Percentiles rank a stretch among this genome's conserved stretches.
Conservation (phyloP, 768 basidiomycete genomes). For the Serendipita sp. region DNA sequence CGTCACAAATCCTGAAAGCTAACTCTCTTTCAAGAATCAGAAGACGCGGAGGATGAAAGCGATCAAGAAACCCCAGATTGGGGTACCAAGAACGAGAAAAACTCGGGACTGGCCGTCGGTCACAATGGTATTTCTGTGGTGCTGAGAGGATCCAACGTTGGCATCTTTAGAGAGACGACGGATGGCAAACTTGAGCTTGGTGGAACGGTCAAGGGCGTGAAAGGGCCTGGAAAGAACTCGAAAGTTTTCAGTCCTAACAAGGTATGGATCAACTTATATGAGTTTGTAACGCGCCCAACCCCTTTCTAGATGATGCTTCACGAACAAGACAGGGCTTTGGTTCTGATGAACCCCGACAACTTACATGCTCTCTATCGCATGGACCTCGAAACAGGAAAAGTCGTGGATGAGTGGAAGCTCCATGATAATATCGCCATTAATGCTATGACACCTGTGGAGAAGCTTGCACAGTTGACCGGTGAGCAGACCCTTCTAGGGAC, state of each 20-base stretch:
- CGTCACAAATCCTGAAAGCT: too few species aligned
- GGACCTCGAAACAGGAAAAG: slow-evolving; percentile 88
- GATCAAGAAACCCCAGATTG: slow-evolving; percentile 22
- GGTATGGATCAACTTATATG: slow-evolving; percentile 28
- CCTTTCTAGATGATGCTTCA: slow-evolving; percentile 75
- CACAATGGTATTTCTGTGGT: slow-evolving; percentile 79
- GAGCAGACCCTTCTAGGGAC: slow-evolving; percentile 88
- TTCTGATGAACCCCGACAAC: slow-evolving; percentile 71
- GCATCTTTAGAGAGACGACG: slow-evolving; percentile 66
- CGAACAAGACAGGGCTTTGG: slow-evolving; percentile 91
- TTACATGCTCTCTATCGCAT: slow-evolving; percentile 74
- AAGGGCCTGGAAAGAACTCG: slow-evolving; percentile 47
- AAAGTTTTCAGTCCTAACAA: slow-evolving; percentile 75
- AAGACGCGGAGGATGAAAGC: slow-evolving; percentile 18
- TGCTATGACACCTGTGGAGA: slow-evolving; percentile 83
- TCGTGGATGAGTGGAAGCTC: slow-evolving; percentile 99
- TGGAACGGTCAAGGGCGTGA: slow-evolving; percentile 72
- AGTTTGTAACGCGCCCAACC: not conserved
- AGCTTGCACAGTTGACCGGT: slow-evolving; percentile 84
- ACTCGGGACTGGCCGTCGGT: slow-evolving; percentile 83
- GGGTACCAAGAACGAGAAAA: slow-evolving; percentile 34
- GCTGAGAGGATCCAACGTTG: slow-evolving; percentile 80
- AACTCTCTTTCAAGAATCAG: not conserved
- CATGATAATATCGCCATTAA: slow-evolving; percentile 74
- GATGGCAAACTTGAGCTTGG: slow-evolving; percentile 66